Percentiles rank a stretch among this genome's conserved stretches.
Conservation (phyloP, 306 rosid genomes). For the Cucurbita pepo region DNA sequence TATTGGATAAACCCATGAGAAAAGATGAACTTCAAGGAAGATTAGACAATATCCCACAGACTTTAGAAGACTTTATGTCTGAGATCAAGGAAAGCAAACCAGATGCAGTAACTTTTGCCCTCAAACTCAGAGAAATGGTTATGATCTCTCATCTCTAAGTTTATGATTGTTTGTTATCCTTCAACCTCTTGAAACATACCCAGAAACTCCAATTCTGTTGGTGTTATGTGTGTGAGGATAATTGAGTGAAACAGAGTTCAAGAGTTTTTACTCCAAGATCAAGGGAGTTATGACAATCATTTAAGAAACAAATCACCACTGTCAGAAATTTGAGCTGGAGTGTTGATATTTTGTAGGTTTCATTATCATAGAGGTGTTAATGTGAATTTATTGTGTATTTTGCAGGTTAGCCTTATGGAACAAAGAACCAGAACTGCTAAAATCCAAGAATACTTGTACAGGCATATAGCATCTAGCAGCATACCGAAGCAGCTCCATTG, state of each 20-base stretch:
- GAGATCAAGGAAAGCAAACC: constrained; percentile 40
- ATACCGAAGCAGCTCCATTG: constrained; percentile 98
- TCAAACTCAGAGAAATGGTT: constrained; percentile 91
- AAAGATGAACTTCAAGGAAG: constrained; percentile 59
- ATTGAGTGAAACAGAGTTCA: background rate
- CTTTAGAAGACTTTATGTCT: constrained; percentile 75
- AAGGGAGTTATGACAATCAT: background rate
- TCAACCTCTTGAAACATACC: constrained; percentile 3
- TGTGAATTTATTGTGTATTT: background rate
- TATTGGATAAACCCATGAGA: constrained; percentile 53
- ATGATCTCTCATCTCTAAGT: background rate
- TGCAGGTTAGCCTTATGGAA: constrained; percentile 63
- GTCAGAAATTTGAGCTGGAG: background rate
- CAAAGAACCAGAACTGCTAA: constrained; percentile 84
- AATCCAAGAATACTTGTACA: constrained; percentile 86
- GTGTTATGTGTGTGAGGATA: background rate
- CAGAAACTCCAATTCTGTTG: background rate
- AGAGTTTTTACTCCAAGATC: background rate
- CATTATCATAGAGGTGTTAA: background rate
- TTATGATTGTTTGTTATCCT: background rate
- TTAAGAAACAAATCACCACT: background rate
- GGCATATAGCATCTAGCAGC: constrained; percentile 98
- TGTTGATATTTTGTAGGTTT: background rate
- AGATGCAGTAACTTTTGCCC: constrained; percentile 69
- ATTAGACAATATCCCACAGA: constrained; percentile 60